These are phyloP conservation scores for Protomyces inouyei DNA, from an alignment of 1,139 yeast species.

Conservation along the genomic window DNA sequence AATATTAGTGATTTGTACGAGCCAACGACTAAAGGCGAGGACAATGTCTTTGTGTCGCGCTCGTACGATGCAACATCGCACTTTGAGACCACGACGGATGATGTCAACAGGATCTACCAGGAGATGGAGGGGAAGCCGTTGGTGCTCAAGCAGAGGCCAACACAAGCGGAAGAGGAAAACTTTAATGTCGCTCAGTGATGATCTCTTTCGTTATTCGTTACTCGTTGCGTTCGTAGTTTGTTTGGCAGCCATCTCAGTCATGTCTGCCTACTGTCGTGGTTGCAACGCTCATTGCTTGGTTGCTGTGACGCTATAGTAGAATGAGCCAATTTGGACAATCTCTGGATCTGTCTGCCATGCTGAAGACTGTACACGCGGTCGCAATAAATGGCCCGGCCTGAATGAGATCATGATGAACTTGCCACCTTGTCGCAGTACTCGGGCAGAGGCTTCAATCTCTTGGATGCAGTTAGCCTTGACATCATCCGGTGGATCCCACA, in stretches of 20 bases:
- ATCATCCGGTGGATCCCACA: constrained; percentile 35
- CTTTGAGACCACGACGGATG: constrained; percentile 94
- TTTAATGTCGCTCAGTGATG: constrained; percentile 12
- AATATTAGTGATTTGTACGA: constrained; percentile 90
- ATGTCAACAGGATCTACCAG: constrained; percentile 86
- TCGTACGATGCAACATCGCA: constrained; percentile 94
- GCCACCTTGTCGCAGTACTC: constrained; percentile 34
- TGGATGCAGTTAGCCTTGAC: constrained; percentile 27
- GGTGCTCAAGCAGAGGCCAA: constrained; percentile 27
- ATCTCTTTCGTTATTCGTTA: background rate
- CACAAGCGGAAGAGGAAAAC: constrained; percentile 24
- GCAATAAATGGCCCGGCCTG: constrained; percentile 35
- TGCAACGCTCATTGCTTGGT: constrained; percentile 1
- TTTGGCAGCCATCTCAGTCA: too few species aligned
- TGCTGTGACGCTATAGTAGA: constrained; percentile 17
- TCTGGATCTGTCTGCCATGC: constrained; percentile 6
- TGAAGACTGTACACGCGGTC: constrained; percentile 1
- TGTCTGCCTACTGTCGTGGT: too few species aligned
- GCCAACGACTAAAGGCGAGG: constrained; percentile 78
- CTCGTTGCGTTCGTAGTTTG: too few species aligned
- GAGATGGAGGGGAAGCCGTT: constrained; percentile 64
- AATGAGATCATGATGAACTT: constrained; percentile 34
- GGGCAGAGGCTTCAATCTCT: constrained; percentile 34
- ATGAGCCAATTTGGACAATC: constrained; percentile 17
- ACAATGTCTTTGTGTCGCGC: constrained; percentile 73